A percentile compares a stretch with the other conserved stretches of the same genome.
Evolutionary conservation across 805 yeast species (phyloP).

Genomic region (Metschnikowia gelsemii): DNA sequence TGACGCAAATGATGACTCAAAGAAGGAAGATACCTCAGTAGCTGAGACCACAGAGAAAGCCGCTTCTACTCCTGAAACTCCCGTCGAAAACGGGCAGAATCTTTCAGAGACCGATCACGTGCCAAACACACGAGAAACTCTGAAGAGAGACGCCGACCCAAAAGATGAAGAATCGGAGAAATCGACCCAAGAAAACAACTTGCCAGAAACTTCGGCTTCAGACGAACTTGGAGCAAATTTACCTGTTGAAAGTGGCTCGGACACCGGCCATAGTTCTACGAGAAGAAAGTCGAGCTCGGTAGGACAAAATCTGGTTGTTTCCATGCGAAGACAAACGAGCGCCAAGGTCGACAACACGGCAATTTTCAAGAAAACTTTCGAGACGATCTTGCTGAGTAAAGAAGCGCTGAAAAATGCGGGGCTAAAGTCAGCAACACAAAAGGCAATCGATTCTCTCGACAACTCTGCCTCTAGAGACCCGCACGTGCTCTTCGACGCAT

Average conservation of each 20-base stretch:
- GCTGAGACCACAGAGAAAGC: not conserved
- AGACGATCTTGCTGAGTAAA: constrained; percentile 53
- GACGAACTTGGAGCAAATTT: too few species aligned
- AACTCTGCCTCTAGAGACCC: constrained; percentile 43
- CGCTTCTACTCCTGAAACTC: not conserved
- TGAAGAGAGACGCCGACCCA: not conserved
- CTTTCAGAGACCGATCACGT: not conserved
- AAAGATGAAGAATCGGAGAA: not conserved
- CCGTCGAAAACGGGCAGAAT: not conserved
- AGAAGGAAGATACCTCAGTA: too few species aligned
- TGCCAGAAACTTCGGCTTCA: not conserved
- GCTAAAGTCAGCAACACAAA: constrained; percentile 37
- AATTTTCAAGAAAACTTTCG: constrained; percentile 54
- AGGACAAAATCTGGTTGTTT: not conserved
- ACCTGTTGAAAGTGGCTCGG: not conserved
- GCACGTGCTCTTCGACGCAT: constrained; percentile 69
- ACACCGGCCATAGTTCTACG: not conserved
- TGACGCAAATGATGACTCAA: too few species aligned
- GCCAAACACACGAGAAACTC: not conserved
- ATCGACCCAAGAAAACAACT: not conserved
- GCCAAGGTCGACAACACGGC: constrained; percentile 26
- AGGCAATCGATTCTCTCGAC: constrained; percentile 42
- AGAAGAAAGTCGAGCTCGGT: constrained; percentile 2
- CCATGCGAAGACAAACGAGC: not conserved
- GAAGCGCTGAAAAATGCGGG: constrained; percentile 56